A percentile compares a stretch with the other conserved stretches of the same genome.
phyloP scores from a whole-genome alignment of 768 basidiomycete genomes.

The Auriscalpium microsporum region DNA sequence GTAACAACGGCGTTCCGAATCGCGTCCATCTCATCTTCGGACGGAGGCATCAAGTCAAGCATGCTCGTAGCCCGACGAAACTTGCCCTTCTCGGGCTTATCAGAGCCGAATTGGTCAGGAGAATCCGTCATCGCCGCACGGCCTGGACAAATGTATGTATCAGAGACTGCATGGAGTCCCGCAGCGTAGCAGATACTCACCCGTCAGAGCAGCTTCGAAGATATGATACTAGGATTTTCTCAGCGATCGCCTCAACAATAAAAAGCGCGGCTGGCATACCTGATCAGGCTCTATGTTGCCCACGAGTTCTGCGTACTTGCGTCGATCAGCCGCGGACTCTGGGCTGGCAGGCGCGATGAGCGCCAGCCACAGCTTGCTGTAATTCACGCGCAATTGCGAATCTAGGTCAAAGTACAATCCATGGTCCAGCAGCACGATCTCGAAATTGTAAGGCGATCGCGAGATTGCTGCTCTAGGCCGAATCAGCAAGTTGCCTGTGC shows the following conservation, averaged over 20 bases:
- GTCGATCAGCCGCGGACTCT: constrained; percentile 54
- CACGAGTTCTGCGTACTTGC: constrained; percentile 83
- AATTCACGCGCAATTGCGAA: constrained; percentile 68
- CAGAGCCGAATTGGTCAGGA: constrained; percentile 34
- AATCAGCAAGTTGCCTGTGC: constrained; percentile 80
- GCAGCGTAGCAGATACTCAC: constrained; percentile 17
- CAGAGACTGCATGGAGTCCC: background rate
- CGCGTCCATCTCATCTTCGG: constrained; percentile 68
- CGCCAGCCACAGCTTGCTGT: constrained; percentile 85
- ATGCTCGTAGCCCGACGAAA: constrained; percentile 65
- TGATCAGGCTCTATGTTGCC: constrained; percentile 86
- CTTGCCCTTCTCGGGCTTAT: constrained; percentile 23
- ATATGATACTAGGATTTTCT: constrained; percentile 63
- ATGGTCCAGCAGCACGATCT: constrained; percentile 91
- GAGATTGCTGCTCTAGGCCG: constrained; percentile 57
- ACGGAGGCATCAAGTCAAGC: constrained; percentile 66
- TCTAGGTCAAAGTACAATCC: constrained; percentile 92
- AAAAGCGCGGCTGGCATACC: constrained; percentile 34
- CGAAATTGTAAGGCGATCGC: constrained; percentile 86
- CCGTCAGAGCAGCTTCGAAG: constrained; percentile 94
- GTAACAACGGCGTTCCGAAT: constrained; percentile 78
- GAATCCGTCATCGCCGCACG: constrained; percentile 66
- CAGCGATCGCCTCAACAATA: background rate
- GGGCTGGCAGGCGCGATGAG: constrained; percentile 70
- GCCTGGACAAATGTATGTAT: constrained; percentile 23